These are phyloP conservation scores for Boletus rufocinnamomeus DNA, from an alignment of 768 basidiomycete species.

Conservation along the genomic window DNA sequence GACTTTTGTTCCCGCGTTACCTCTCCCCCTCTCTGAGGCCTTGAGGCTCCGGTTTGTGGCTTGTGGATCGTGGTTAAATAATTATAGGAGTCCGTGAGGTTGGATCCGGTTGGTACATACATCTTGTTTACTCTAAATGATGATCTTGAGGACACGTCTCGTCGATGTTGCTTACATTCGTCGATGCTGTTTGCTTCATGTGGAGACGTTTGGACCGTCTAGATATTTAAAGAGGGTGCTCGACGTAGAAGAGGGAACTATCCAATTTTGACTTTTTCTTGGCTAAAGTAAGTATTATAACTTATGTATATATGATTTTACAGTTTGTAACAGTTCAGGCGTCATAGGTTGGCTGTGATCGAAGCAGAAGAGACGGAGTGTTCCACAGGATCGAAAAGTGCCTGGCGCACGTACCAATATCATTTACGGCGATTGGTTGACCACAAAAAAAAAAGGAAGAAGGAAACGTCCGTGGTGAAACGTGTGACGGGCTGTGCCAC, in stretches of 20 bases:
- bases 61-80: neutral
- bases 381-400: neutral
- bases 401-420: conserved; percentile 6
- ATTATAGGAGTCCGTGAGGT: conserved; percentile 7
- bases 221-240: too few relatives aligned
- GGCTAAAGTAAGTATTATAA: conserved; percentile 7
- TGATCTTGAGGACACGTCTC: neutral
- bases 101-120: conserved; percentile 10
- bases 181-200: neutral
- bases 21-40: neutral
- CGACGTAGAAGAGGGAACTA: neutral
- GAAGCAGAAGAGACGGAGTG: neutral
- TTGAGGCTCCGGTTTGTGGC: neutral
- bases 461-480: conserved; percentile 4
- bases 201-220: neutral
- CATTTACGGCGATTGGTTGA: neutral
- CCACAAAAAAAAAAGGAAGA: neutral
- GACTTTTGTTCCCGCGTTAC: conserved; percentile 11
- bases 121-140: neutral
- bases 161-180: neutral
- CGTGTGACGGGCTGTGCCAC: neutral
- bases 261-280: neutral
- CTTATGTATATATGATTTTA: conserved; percentile 3
- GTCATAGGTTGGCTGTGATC: neutral
- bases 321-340: neutral